A percentile compares a stretch with the other conserved stretches of the same genome.
phyloP scores from a whole-genome alignment of 2,329 filamentous ascomycete genomes.

The Exophiala alcalophila region DNA sequence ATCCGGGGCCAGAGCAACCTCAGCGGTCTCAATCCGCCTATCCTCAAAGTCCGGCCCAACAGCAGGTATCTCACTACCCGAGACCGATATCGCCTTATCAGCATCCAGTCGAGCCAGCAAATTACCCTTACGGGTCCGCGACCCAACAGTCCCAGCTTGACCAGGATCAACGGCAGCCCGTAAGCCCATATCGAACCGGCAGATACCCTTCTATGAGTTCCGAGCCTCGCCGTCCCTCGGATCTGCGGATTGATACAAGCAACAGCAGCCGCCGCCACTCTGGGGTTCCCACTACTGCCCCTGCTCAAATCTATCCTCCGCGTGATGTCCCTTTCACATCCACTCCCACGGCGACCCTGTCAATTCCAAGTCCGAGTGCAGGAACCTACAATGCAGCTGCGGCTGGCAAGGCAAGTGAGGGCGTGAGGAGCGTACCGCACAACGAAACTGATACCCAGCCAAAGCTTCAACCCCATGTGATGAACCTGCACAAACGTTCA shows the following conservation, averaged over 20 bases:
- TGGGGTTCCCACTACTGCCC: conserved; percentile 16
- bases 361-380: conserved; percentile 5
- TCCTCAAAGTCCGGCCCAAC: conserved; percentile 4
- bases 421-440: no score
- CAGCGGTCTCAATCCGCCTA: conserved; percentile 5
- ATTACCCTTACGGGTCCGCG: conserved; percentile 6
- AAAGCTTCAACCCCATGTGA: conserved; percentile 30
- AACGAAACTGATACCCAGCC: no score
- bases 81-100: conserved; percentile 11
- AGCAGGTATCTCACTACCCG: conserved; percentile 8
- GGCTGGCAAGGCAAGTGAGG: no score
- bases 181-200: conserved; percentile 5
- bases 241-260: conserved; percentile 25
- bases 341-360: background rate
- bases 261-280: conserved; percentile 1
- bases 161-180: conserved; percentile 5
- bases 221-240: conserved; percentile 17
- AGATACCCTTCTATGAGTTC: conserved; percentile 3
- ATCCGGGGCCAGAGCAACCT: conserved; percentile 1
- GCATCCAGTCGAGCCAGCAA: conserved; percentile 1
- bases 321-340: conserved; percentile 3
- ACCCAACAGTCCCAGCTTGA: conserved; percentile 6
- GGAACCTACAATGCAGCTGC: background rate
- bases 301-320: conserved; percentile 14
- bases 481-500: conserved; percentile 38